Percentiles rank a stretch among this genome's conserved stretches.
Conservation (phyloP, 352 stramenopile genomes). For the Elongisporangium undulatum region DNA sequence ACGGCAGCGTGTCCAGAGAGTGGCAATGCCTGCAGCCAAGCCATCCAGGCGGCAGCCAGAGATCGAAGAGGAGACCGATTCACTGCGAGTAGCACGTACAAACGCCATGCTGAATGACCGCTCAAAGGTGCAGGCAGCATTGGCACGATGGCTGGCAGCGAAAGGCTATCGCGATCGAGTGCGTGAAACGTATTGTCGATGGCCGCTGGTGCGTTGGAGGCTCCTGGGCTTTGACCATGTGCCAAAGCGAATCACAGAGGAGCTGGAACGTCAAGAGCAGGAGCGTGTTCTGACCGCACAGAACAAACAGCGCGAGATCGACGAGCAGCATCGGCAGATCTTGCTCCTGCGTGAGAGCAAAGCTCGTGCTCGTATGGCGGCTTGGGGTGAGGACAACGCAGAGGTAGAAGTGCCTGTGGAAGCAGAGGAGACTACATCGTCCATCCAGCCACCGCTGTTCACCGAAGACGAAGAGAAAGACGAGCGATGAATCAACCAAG, state of each 20-base stretch:
- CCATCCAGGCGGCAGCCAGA: not conserved
- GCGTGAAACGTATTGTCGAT: constrained; percentile 34
- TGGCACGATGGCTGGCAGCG: constrained; percentile 36
- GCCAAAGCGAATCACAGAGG: constrained; percentile 19
- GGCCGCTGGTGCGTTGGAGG: constrained; percentile 60
- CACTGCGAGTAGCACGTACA: constrained; percentile 45
- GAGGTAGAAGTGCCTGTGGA: not conserved
- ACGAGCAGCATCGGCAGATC: constrained; percentile 23
- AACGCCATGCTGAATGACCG: constrained; percentile 48
- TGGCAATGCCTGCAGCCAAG: not conserved
- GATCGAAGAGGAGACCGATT: constrained; percentile 28
- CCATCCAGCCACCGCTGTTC: not conserved
- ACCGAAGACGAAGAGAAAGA: not conserved
- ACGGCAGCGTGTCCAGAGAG: constrained; percentile 21
- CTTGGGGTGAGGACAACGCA: constrained; percentile 17
- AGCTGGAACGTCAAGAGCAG: constrained; percentile 19
- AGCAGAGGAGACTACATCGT: not conserved
- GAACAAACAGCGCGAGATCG: constrained; percentile 15
- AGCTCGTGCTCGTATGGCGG: constrained; percentile 13
- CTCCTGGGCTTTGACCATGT: constrained; percentile 37
- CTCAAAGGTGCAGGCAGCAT: constrained; percentile 9
- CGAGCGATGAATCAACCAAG: not conserved
- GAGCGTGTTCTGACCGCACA: not conserved
- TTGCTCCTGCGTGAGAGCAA: constrained; percentile 22
- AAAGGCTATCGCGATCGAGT: constrained; percentile 37